Evolutionary conservation across 257 asterid genomes (phyloP), one percentile per base, ranked within the genome.

Genomic region (Phtheirospermum japonicum): DNA sequence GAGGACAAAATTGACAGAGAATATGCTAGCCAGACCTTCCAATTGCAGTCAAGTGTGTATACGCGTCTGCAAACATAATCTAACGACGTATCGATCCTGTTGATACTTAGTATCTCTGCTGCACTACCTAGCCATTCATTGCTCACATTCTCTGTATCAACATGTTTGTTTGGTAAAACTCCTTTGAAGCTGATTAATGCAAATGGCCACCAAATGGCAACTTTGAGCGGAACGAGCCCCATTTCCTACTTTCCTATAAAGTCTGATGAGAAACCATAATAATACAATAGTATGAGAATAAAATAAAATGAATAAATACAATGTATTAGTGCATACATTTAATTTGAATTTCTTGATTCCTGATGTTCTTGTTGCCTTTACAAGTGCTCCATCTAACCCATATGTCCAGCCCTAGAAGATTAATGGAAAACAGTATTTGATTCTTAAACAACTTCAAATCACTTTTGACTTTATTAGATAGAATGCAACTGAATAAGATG

Each of bases 121-220:
- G 95, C 65, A 68, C 73, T 66, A 40, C 96, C 95, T 49, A 90
- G 77, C 97, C 96, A 90, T 71, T 90, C 94, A 50, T 79, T 67
- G 49, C 77, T 84, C 48, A 80, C 79, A 2, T 46, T 48, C 45
- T 74, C 60, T 43, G 59, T 54, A 58, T 71, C 81, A 54, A 67
- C 66, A 46, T 56, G 72, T 37, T 77, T 71, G 55, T 74, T 59
- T 13, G 78, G 61, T 14, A 7, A 33, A 62, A 11, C 57, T 58
- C 68, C 71, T 48, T 80, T 86, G 31, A 82, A 62, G 63, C 82
- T 79, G 70, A 90, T 73, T 48, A 90, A 74, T 19, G 85, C 81
- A 11, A 90, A 90, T 28, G 96, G 95, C 52, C 94, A 96, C 97
- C 96, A 90, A 18, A 63, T 53, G 49, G 86, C 89, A 19, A 82